Evolutionary conservation across 148 eudicot species (phyloP).

Genomic region (Heliosperma pusillum): DNA sequence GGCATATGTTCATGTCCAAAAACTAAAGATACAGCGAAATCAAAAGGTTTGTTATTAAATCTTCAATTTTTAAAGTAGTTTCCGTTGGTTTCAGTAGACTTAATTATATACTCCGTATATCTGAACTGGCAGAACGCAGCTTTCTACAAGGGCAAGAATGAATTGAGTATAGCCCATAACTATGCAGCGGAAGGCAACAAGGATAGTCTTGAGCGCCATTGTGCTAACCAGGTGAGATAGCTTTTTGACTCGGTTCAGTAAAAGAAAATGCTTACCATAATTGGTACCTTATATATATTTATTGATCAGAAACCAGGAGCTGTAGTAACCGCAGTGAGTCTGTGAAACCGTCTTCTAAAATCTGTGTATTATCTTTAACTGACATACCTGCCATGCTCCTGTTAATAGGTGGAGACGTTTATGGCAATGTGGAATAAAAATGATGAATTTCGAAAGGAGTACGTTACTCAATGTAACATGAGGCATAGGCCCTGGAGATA

Average conservation of each 20-base stretch:
- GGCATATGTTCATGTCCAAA: slow-evolving; percentile 43
- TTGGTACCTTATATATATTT: not conserved
- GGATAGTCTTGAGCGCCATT: slow-evolving; percentile 49
- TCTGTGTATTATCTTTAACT: not conserved
- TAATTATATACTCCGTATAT: too few species aligned
- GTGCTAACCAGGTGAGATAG: slow-evolving; percentile 55
- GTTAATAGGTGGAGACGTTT: slow-evolving; percentile 54
- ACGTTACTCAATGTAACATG: slow-evolving; percentile 47
- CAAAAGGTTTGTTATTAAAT: slow-evolving; percentile 73
- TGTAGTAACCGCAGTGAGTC: too few species aligned
- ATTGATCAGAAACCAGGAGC: not conserved
- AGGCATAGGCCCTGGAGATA: slow-evolving; percentile 66
- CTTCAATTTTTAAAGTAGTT: not conserved
- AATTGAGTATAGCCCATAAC: slow-evolving; percentile 39
- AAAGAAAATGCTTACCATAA: too few species aligned
- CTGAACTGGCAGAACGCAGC: slow-evolving; percentile 46
- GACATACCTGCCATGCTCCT: not conserved
- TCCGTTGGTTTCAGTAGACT: too few species aligned
- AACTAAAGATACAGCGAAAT: slow-evolving; percentile 39
- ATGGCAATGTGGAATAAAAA: slow-evolving; percentile 69
- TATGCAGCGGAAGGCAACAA: slow-evolving; percentile 46
- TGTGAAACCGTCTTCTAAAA: too few species aligned
- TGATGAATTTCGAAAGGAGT: slow-evolving; percentile 63
- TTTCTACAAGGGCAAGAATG: slow-evolving; percentile 60
- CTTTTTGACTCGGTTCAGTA: not conserved